Base-by-base conservation (phyloP, 257 asterid species). In the Thymus mandschuricus region DNA sequence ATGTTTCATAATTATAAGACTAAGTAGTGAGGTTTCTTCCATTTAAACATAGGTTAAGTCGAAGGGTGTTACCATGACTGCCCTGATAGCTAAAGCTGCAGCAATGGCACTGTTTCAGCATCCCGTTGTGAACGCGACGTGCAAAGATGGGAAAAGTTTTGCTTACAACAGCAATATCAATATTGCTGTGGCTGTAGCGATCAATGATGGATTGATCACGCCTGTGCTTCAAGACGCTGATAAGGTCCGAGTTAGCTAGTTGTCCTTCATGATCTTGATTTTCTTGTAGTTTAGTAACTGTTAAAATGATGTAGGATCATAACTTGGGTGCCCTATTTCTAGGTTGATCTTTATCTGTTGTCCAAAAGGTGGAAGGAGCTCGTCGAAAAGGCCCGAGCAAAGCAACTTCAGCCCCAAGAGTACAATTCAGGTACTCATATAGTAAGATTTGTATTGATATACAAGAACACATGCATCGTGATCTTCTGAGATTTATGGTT, bases 221-320 rank as follows among this genome's bases (percentile, higher is more conserved):
- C 96, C 97, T 7, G 97, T 91, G 75, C 95, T 91, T 75, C 95
- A 87, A 73, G 91, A 91, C 78, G 96, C 96, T 43, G 97, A 89
- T 71, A 89, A 91, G 96, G 97, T 88, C 70, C 49, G 64, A 45
- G 48, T 10, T 45, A 6, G 8, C 10, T 70, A 21, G 33, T 40
- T 13, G 57, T 64, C 59, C 35, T 62, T 43, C 38, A n/a, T 52
- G 59, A 48, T 4, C 49, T 27, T 62, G 2, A 9, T 71, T 54
- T 27, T 8, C 33, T 60, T 41, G 62, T 38, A 6, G 70, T 35
- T 55, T 45, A n/a, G 56, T n/a, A 5, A 50, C 2, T 66, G 13
- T 33, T 33, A 5, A 33, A 61, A 11, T 31, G 55, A 38, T 49
- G 5, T 28, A 69, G 6, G 60, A 21, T 67, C 1, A 9, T 70